Percentiles rank a stretch among this genome's conserved stretches.
Evolutionary conservation across 2,329 filamentous ascomycete genomes (phyloP).

Genomic region (Raffaelea albimanens): DNA sequence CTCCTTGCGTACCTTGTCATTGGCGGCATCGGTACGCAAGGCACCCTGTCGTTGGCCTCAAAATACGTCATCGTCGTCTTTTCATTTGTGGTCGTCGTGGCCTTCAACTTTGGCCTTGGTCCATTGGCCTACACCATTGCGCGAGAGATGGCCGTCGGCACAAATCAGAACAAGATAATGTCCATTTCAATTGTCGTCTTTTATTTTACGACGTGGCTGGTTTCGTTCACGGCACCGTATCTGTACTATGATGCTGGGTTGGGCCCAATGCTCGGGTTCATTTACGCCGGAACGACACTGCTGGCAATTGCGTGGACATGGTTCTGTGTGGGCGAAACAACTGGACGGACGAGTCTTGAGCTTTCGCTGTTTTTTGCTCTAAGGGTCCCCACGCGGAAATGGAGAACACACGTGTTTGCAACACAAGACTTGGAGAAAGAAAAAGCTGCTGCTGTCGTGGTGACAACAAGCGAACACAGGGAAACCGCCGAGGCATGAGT

Average conservation of each 20-base stretch:
- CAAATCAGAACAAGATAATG: slow-evolving; percentile 2
- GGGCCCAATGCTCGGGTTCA: not conserved
- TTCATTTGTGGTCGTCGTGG: not conserved
- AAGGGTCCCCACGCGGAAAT: no score
- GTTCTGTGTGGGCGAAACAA: slow-evolving; percentile 1
- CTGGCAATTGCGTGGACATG: not conserved
- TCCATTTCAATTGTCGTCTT: not conserved
- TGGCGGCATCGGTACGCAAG: not conserved
- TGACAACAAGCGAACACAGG: no score
- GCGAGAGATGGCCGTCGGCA: not conserved
- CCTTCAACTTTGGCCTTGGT: not conserved
- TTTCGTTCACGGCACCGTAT: not conserved
- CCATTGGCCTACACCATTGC: not conserved
- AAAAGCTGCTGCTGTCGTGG: no score
- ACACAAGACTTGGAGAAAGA: no score
- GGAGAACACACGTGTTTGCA: no score
- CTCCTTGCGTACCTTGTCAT: not conserved
- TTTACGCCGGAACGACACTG: not conserved
- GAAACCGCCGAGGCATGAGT: no score
- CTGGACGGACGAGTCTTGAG: not conserved
- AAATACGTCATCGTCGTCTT: not conserved
- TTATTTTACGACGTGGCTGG: not conserved
- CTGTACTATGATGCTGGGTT: not conserved
- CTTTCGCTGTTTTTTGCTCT: not conserved
- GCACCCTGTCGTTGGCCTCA: not conserved